phyloP scores from a whole-genome alignment of 805 yeast species.

The Yarrowia deformans region DNA sequence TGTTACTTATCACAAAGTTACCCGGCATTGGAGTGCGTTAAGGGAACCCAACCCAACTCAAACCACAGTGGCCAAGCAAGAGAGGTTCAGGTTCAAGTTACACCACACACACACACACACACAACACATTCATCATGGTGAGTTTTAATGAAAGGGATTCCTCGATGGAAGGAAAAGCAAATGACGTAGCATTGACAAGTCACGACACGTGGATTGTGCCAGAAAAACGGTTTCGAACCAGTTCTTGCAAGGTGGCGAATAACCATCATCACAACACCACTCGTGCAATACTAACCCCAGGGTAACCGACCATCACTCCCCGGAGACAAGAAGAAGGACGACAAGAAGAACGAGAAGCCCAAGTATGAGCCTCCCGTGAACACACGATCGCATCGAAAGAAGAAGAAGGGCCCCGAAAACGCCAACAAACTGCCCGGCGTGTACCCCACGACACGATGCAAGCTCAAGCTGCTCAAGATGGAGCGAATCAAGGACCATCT shows the following conservation, averaged over 20 bases:
- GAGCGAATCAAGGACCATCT: constrained; percentile 97
- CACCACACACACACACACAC: constrained; percentile 5
- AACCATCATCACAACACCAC: not conserved
- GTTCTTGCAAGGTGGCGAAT: constrained; percentile 27
- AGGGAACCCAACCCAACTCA: constrained; percentile 13
- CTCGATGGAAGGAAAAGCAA: no score
- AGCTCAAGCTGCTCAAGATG: constrained; percentile 85
- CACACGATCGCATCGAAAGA: constrained; percentile 87
- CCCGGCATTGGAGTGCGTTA: constrained; percentile 12
- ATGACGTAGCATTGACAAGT: not conserved
- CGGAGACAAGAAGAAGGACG: constrained; percentile 49
- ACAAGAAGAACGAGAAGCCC: constrained; percentile 61
- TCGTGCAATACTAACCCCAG: constrained; percentile 40
- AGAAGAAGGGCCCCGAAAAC: constrained; percentile 84
- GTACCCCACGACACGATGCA: constrained; percentile 92
- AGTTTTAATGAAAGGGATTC: not conserved
- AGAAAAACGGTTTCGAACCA: not conserved
- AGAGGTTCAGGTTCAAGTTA: not conserved
- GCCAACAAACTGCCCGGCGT: constrained; percentile 88
- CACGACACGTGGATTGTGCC: not conserved
- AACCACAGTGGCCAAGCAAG: constrained; percentile 27
- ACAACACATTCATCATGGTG: constrained; percentile 39
- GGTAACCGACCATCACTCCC: constrained; percentile 50
- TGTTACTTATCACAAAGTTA: constrained; percentile 18
- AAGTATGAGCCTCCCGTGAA: constrained; percentile 99